Evolutionary conservation across 768 basidiomycete genomes (phyloP), one percentile per base, ranked within the genome.

Genomic region (Pleurotus platypus): DNA sequence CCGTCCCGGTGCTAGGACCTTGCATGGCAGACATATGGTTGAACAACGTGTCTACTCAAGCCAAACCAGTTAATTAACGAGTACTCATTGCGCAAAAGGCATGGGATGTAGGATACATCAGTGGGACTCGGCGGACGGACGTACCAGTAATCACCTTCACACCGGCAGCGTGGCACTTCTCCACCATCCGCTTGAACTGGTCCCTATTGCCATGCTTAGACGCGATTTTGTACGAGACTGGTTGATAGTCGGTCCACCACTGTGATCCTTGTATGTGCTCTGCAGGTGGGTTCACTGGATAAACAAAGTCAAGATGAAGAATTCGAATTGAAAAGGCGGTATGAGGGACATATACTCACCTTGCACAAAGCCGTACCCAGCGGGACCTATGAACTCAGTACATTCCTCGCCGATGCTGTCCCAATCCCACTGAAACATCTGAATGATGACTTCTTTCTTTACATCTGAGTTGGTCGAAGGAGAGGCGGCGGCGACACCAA

Each of bases 161-260:
- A n/a, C 82, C 82, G 15, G 80, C 82, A 16, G 69, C 62, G 60
- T 82, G 79, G 64, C 83, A 84, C 0, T 77, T 63, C 2, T 65
- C 59, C n/a, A 84, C 66, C 83, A 85, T 79, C 67, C 56, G 70
- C 65, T 64, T 47, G 22, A 75, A 87, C 58, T 87, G 82, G 2
- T 66, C 56, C 11, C 83, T 76, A 58, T 81, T 74, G 4, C 87
- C 87, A 1, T 83, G 82, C 65, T 88, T 89, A 0, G 85, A 86
- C 1, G 76, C 83, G 48, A 87, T 64, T 6, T 54, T 85, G 64
- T 88, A 87, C 1, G 85, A 87, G 0, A 86, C 85, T 2, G 83
- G 81, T 57, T 80, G 87, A 63, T 89, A 88, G 64, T 87, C 86
- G 0, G 86, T 88, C 86, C 86, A 89, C 87, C 87, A 89, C 62